Evolutionary conservation across 306 rosid genomes (phyloP).

Genomic region (Hylodesmum podocarpum): DNA sequence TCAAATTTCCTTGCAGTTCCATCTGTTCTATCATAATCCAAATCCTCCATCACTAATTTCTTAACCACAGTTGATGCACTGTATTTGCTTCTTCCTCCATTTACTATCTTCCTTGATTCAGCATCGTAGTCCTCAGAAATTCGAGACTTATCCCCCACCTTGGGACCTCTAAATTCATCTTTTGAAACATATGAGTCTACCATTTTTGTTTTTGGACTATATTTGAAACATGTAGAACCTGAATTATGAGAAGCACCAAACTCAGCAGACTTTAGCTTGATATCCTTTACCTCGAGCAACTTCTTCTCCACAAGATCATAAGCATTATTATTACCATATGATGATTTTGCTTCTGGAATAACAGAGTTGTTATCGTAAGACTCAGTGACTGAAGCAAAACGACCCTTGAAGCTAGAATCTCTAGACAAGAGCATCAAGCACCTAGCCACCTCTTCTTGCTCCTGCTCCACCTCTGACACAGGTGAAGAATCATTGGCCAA

Average conservation of each 20-base stretch:
- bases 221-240: constrained; percentile 49
- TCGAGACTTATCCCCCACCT: constrained; percentile 37
- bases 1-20: neutral
- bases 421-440: constrained; percentile 75
- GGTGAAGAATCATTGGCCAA: constrained; percentile 39
- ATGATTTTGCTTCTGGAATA: constrained; percentile 54
- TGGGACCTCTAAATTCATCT: constrained; percentile 41
- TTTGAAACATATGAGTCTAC: constrained; percentile 52
- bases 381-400: constrained; percentile 43
- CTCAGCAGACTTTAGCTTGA: constrained; percentile 42
- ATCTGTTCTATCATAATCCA: neutral
- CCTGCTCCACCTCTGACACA: constrained; percentile 56
- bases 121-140: constrained; percentile 30
- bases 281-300: constrained; percentile 24
- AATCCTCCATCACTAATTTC: constrained; percentile 29
- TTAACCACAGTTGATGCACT: constrained; percentile 38
- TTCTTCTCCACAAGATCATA: constrained; percentile 32
- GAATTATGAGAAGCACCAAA: constrained; percentile 48
- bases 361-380: constrained; percentile 69
- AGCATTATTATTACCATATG: constrained; percentile 29
- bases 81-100: constrained; percentile 21
- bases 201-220: constrained; percentile 48
- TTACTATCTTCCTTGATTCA: constrained; percentile 27
- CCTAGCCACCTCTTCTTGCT: constrained; percentile 66
- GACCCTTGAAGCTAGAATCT: constrained; percentile 47